Percentiles rank a stretch among this genome's conserved stretches.
Evolutionary conservation across 2,329 filamentous ascomycete genomes (phyloP).

Genomic region (Phyllosticta citribraziliensis): DNA sequence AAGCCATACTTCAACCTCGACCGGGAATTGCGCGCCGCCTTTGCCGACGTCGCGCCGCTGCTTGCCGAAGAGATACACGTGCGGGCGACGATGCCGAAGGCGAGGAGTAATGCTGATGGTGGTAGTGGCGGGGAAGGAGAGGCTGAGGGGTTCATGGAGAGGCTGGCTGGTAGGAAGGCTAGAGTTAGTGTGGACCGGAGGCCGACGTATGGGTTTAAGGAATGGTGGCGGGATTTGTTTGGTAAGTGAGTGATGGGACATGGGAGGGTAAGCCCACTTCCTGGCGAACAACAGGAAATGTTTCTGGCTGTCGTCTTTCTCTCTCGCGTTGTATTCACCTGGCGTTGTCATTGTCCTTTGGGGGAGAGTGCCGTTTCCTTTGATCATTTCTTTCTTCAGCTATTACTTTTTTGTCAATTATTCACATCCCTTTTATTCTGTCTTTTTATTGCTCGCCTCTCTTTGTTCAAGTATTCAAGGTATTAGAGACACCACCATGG

Average conservation of each 20-base stretch:
- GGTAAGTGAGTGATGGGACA: neutral
- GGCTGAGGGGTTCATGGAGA: slow-evolving; percentile 48
- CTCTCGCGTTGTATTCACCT: no score
- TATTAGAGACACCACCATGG: no score
- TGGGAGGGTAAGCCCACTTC: no score
- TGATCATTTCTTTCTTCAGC: no score
- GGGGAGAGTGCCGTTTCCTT: no score
- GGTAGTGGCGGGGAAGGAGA: slow-evolving; percentile 24
- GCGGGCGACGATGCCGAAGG: slow-evolving; percentile 45
- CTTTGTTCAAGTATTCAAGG: no score
- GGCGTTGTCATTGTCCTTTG: no score
- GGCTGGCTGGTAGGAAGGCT: slow-evolving; percentile 45
- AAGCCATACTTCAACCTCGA: slow-evolving; percentile 84
- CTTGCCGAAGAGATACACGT: slow-evolving; percentile 64
- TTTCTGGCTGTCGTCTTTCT: no score
- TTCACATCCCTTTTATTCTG: no score
- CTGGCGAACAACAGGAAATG: no score
- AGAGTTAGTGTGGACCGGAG: slow-evolving; percentile 64
- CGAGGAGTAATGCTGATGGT: neutral
- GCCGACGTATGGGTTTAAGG: slow-evolving; percentile 73
- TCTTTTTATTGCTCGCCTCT: no score
- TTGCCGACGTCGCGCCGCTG: slow-evolving; percentile 71
- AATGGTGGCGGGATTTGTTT: slow-evolving; percentile 84
- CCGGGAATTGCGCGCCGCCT: slow-evolving; percentile 72
- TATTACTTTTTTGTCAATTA: no score